Evolutionary conservation across 306 rosid genomes (phyloP).

Genomic region (Trichosanthes cucumerina): DNA sequence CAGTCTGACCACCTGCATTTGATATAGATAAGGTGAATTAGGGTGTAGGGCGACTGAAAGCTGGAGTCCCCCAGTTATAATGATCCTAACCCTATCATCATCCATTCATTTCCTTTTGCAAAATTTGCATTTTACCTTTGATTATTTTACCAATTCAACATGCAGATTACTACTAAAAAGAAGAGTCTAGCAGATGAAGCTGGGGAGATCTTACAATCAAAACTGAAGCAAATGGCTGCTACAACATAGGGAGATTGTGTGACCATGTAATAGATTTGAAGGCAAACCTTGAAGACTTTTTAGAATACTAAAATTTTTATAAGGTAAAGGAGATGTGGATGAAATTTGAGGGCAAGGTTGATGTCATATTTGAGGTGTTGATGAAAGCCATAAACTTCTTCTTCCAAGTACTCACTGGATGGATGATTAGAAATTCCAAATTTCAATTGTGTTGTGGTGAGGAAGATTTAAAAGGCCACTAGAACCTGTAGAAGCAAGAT

Average conservation of each 20-base stretch:
- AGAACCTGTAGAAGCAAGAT: not conserved
- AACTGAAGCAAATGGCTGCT: conserved; percentile 46
- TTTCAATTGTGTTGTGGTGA: not conserved
- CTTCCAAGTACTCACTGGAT: not conserved
- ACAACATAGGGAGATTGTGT: conserved; percentile 22
- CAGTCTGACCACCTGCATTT: not conserved
- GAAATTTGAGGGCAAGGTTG: not conserved
- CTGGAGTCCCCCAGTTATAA: not conserved
- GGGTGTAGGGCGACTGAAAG: not conserved
- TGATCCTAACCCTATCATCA: not conserved
- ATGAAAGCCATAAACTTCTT: not conserved
- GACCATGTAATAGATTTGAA: not conserved
- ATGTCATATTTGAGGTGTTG: not conserved
- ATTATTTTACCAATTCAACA: conserved; percentile 5
- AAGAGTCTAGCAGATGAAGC: conserved; percentile 72
- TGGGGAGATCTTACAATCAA: conserved; percentile 40
- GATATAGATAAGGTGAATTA: not conserved
- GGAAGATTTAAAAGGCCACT: not conserved
- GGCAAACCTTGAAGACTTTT: not conserved
- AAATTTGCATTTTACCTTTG: not conserved
- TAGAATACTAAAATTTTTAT: not conserved
- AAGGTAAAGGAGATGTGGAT: not conserved
- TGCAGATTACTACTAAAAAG: conserved; percentile 88
- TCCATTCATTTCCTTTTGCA: not conserved
- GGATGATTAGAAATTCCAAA: not conserved